phyloP scores from a whole-genome alignment of 306 rosid species.

The Citrullus colocynthis region DNA sequence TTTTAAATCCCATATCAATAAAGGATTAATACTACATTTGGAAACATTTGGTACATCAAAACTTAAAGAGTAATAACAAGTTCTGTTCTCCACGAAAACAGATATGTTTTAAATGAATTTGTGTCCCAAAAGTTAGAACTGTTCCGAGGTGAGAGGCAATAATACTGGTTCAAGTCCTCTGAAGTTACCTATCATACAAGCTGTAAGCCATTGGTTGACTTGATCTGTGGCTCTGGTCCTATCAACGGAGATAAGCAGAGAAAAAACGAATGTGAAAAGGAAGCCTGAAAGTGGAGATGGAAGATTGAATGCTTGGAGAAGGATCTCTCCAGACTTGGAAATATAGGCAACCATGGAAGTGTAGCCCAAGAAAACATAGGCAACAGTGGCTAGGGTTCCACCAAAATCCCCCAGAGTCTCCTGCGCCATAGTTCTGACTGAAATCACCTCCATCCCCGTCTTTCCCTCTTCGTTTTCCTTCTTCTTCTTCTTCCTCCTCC shows the following conservation, averaged over 20 bases:
- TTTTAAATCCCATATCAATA: not conserved
- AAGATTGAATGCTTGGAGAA: conserved; percentile 38
- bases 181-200: conserved; percentile 50
- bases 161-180: not conserved
- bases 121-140: not conserved
- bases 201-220: conserved; percentile 59
- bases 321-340: conserved; percentile 60
- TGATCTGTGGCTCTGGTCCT: conserved; percentile 45
- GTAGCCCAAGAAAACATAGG: conserved; percentile 52
- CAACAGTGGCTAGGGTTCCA: conserved; percentile 39
- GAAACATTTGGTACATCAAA: not conserved
- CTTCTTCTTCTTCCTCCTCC: conserved; percentile 26
- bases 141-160: not conserved
- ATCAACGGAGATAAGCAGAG: conserved; percentile 42
- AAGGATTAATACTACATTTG: not conserved
- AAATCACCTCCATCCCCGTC: conserved; percentile 43
- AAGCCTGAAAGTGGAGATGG: conserved; percentile 45
- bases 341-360: conserved; percentile 51
- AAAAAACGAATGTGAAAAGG: conserved; percentile 42
- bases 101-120: not conserved
- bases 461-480: conserved; percentile 16
- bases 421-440: conserved; percentile 66
- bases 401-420: conserved; percentile 63
- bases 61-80: not conserved
- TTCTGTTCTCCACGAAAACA: not conserved